phyloP scores from a whole-genome alignment of 1,139 yeast species.

The Scheffersomyces parashehatae region DNA sequence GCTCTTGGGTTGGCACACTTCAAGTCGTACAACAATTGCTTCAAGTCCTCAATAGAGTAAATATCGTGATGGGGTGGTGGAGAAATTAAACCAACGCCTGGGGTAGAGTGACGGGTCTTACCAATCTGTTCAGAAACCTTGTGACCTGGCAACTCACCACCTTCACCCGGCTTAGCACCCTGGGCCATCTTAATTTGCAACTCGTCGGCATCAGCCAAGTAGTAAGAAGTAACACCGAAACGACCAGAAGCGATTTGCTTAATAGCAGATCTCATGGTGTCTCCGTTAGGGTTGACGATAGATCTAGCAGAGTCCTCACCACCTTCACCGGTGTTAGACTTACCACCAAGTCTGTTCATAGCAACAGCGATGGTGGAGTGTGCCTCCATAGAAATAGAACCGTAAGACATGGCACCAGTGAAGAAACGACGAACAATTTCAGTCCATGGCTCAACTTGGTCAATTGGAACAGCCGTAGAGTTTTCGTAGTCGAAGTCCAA shows the following conservation, averaged over 20 bases:
- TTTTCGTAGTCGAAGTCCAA: constrained; percentile 81
- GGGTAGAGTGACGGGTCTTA: constrained; percentile 93
- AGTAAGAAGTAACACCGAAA: constrained; percentile 95
- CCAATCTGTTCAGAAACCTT: constrained; percentile 89
- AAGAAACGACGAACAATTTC: constrained; percentile 96
- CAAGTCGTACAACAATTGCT: constrained; percentile 93
- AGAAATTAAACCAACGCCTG: constrained; percentile 94
- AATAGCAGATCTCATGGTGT: constrained; percentile 96
- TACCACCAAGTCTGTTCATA: constrained; percentile 97
- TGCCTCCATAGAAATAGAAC: constrained; percentile 97
- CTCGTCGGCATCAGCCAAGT: constrained; percentile 95
- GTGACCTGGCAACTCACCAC: constrained; percentile 97
- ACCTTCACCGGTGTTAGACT: constrained; percentile 98
- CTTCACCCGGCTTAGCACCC: constrained; percentile 99
- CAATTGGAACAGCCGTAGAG: constrained; percentile 80
- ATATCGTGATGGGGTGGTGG: constrained; percentile 99
- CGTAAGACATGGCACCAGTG: constrained; percentile 99
- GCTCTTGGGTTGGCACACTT: constrained; percentile 98
- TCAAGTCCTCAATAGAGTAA: constrained; percentile 95
- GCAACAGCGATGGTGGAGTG: constrained; percentile 98
- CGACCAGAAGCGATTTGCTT: constrained; percentile 98
- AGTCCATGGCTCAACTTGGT: constrained; percentile 99
- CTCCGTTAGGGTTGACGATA: constrained; percentile 77
- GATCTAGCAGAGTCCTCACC: constrained; percentile 98
- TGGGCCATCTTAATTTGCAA: constrained; percentile 98